Evolutionary conservation across 352 stramenopile genomes (phyloP).

Genomic region (Phytophthora agathidicida): DNA sequence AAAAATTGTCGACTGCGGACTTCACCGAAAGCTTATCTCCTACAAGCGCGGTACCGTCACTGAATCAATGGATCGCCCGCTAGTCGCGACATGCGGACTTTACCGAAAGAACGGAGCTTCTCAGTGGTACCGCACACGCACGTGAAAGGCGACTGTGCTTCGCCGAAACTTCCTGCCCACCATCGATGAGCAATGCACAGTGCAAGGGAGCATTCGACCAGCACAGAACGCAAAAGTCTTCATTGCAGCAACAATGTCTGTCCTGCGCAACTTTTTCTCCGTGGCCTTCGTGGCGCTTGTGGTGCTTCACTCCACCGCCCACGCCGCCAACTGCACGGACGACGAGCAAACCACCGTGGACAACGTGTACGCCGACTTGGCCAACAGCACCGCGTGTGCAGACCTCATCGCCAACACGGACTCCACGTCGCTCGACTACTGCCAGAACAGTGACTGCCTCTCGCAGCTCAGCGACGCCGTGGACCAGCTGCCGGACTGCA

Average conservation of each 20-base stretch:
- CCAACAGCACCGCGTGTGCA: constrained; percentile 25
- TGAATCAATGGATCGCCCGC: not conserved
- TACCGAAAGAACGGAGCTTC: constrained; percentile 1
- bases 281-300: constrained; percentile 10
- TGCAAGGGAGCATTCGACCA: not conserved
- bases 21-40: too few relatives aligned
- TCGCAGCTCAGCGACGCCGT: constrained; percentile 24
- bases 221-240: constrained; percentile 25
- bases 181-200: not conserved
- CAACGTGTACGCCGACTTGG: constrained; percentile 34
- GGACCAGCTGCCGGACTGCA: constrained; percentile 39
- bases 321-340: constrained; percentile 32
- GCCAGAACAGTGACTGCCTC: constrained; percentile 34
- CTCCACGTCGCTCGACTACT: constrained; percentile 42
- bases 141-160: constrained; percentile 12
- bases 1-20: constrained; percentile 1
- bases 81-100: constrained; percentile 6
- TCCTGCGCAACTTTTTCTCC: constrained; percentile 1
- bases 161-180: constrained; percentile 17
- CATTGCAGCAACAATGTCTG: constrained; percentile 19
- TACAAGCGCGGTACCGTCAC: constrained; percentile 4
- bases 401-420: constrained; percentile 31
- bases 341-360: constrained; percentile 34
- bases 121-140: constrained; percentile 11
- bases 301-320: constrained; percentile 11